A percentile compares a stretch with the other conserved stretches of the same genome.
These are phyloP conservation scores for Colletotrichum chrysophilum DNA, from an alignment of 2,329 filamentous ascomycete genomes.

Conservation along the genomic window DNA sequence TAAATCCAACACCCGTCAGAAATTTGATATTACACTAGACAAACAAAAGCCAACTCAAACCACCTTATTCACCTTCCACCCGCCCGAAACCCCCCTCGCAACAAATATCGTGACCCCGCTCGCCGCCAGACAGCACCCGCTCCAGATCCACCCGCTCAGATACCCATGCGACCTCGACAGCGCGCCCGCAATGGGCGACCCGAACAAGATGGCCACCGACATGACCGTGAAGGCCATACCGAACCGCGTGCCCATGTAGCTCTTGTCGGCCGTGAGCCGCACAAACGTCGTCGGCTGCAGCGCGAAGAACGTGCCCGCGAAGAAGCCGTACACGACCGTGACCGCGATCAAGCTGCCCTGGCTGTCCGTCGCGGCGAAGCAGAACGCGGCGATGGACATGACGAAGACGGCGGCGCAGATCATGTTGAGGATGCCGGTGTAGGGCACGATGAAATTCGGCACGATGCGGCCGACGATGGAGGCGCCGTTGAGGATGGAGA, in stretches of 20 bases:
- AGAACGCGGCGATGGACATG: constrained; percentile 24
- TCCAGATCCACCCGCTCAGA: constrained; percentile 18
- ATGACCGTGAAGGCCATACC: constrained; percentile 39
- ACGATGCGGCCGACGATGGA: constrained; percentile 50
- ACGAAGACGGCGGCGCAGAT: constrained; percentile 7
- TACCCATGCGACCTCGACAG: constrained; percentile 24
- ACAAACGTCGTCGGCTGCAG: constrained; percentile 41
- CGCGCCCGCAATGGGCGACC: constrained; percentile 34
- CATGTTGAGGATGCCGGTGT: constrained; percentile 37
- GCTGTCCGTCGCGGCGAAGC: neutral
- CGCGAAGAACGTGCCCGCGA: constrained; percentile 39
- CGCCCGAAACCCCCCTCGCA: neutral
- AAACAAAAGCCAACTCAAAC: neutral
- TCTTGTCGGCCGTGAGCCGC: constrained; percentile 32
- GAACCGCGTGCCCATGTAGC: constrained; percentile 42
- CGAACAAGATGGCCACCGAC: constrained; percentile 33
- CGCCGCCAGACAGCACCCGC: constrained; percentile 10
- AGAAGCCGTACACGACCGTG: constrained; percentile 22
- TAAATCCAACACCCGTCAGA: accelerated
- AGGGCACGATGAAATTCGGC: constrained; percentile 40
- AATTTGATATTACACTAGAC: neutral
- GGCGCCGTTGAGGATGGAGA: constrained; percentile 49
- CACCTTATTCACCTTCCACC: constrained; percentile 10
- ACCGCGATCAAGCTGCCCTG: constrained; percentile 17
- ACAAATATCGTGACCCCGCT: neutral